phyloP scores from a whole-genome alignment of 257 asterid species.

The Leonotis leonurus region DNA sequence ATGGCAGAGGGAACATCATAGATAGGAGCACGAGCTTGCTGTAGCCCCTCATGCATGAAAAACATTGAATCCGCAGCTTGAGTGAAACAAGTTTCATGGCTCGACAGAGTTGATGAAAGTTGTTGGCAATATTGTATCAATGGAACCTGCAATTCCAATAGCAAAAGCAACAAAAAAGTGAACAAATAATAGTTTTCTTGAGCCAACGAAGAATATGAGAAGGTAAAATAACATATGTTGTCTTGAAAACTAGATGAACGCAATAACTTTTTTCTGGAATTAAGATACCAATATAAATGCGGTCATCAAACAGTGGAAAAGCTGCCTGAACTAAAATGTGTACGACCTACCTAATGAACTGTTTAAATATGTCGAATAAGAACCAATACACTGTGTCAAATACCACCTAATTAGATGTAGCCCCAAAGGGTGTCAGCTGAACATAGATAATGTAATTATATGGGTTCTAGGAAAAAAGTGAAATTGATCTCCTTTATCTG shows the following conservation, averaged over 20 bases:
- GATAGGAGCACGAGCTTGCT: constrained; percentile 97
- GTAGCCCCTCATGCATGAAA: constrained; percentile 98
- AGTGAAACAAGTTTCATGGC: constrained; percentile 93
- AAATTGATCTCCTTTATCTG: not conserved
- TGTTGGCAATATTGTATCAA: constrained; percentile 87
- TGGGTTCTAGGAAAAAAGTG: not conserved
- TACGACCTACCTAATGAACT: constrained; percentile 4
- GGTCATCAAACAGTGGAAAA: not conserved
- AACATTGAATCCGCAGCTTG: constrained; percentile 99
- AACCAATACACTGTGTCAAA: not conserved
- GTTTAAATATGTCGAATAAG: not conserved
- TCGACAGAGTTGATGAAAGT: constrained; percentile 79
- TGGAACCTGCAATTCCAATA: constrained; percentile 71
- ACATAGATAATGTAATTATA: not conserved
- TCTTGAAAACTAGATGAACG: not conserved
- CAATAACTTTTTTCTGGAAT: not conserved
- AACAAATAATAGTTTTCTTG: not conserved
- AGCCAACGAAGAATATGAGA: constrained; percentile 2
- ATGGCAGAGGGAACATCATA: constrained; percentile 95
- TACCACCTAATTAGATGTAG: not conserved
- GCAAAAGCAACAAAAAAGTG: constrained; percentile 11
- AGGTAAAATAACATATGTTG: not conserved
- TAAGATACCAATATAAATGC: not conserved
- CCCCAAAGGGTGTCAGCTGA: not conserved
- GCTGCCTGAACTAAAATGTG: not conserved